Evolutionary conservation across 768 basidiomycete genomes (phyloP).

Genomic region (Multifurca ochricompacta): DNA sequence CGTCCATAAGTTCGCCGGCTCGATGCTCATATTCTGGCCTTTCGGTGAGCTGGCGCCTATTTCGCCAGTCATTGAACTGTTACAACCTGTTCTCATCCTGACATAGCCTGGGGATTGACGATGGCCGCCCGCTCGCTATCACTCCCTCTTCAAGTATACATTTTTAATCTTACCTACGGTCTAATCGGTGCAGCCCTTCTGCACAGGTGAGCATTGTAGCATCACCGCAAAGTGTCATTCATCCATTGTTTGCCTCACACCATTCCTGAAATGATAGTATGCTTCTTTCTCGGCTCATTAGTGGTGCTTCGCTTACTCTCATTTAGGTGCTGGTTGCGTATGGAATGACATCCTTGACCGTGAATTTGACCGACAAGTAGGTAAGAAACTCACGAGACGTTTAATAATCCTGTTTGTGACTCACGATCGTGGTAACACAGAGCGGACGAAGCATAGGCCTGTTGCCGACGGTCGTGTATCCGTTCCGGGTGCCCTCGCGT

Average conservation of each 20-base stretch:
- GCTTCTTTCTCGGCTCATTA: neutral
- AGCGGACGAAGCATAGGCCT: conserved; percentile 22
- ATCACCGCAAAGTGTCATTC: neutral
- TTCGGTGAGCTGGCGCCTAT: conserved; percentile 4
- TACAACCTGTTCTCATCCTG: neutral
- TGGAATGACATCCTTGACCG: conserved; percentile 17
- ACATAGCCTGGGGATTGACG: conserved; percentile 19
- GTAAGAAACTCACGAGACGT: neutral
- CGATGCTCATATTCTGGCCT: conserved; percentile 23
- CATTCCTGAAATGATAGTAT: neutral
- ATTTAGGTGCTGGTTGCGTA: conserved; percentile 9
- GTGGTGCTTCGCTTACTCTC: neutral
- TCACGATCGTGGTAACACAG: neutral
- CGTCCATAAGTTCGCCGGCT: conserved; percentile 24
- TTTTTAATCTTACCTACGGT: neutral
- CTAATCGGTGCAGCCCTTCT: conserved; percentile 1
- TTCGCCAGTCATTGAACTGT: neutral
- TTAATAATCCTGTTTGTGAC: neutral
- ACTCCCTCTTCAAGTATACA: conserved; percentile 6
- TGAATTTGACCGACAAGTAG: conserved; percentile 17
- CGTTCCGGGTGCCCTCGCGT: conserved; percentile 18
- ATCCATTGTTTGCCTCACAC: neutral
- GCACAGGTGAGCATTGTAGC: neutral
- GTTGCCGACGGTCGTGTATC: conserved; percentile 19
- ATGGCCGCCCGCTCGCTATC: conserved; percentile 21